phyloP scores from a whole-genome alignment of 305 asterid genomes.

The Fraxinus latifolia region DNA sequence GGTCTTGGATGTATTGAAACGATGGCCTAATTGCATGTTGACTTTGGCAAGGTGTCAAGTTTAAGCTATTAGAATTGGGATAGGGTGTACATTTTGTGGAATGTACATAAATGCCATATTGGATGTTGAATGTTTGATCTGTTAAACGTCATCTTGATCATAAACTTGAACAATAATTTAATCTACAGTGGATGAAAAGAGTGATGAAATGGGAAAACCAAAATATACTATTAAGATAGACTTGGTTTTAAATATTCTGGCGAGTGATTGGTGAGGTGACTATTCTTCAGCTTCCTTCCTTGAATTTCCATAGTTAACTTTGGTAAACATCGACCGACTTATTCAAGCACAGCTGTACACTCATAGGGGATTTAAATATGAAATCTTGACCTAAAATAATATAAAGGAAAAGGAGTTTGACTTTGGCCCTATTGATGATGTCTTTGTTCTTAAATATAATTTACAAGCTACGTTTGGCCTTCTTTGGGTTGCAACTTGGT shows the following conservation, averaged over 20 bases:
- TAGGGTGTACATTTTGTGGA: background rate
- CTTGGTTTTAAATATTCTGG: conserved; percentile 25
- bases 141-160: conserved; percentile 10
- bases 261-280: conserved; percentile 13
- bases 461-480: conserved; percentile 5
- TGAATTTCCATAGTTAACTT: background rate
- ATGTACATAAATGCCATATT: background rate
- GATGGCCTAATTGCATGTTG: conserved; percentile 27
- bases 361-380: background rate
- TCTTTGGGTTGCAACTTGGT: conserved; percentile 20
- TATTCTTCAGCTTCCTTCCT: conserved; percentile 10
- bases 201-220: background rate
- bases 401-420: conserved; percentile 18
- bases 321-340: background rate
- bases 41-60: conserved; percentile 27
- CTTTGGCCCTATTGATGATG: conserved; percentile 6
- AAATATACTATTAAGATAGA: conserved; percentile 1
- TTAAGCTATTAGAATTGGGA: conserved; percentile 29
- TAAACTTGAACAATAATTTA: conserved; percentile 6
- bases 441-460: background rate
- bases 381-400: background rate
- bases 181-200: background rate
- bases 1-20: background rate
- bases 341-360: background rate
- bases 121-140: conserved; percentile 7